Evolutionary conservation across 768 basidiomycete genomes (phyloP), one percentile per base, ranked within the genome.

Genomic region (Phylloporus arenicola): DNA sequence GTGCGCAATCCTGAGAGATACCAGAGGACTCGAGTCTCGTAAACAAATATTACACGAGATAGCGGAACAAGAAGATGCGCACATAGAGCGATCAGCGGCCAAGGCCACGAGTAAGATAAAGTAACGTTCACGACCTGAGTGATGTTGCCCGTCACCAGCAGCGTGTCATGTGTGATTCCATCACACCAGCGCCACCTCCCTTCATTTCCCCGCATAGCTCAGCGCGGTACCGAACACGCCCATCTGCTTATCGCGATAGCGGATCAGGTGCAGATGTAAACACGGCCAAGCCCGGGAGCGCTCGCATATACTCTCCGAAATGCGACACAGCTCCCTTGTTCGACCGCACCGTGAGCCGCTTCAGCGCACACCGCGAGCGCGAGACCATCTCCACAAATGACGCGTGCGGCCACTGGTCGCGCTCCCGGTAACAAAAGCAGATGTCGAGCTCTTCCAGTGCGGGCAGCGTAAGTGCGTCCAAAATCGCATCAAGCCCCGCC

Each of bases 401-500:
- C 0, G 43, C 31, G 8, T 68, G 66, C 1, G 66, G 66, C 66
- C 66, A 68, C 3, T 39, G 24, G 17, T 68, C 57, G 27, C 57
- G 58, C 30, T 65, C 67, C 10, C 61, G 61, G 35, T 56, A 63
- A 20, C 63, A 67, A 39, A 69, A 68, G 22, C 61, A 65, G 6
- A 68, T 41, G 19, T 69, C 66, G 24, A 68, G 54, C 24, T 69
- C 68, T 17, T 68, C 63, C 22, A 68, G 58, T 11, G 55, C 57
- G 12, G 66, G 65, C 25, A 68, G 43, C 0, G 56, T 54, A 27
- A 68, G 53, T 1, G 51, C 51, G 31, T 24, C 30, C 2, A 68
- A 60, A 10, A 68, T 35, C 1, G 14, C 19, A 27, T 52, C 59
- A 6, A 68, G 55, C 24, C 64, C 62, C 4, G 57, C 59, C 12